Evolutionary conservation across 805 yeast species (phyloP).

Genomic region (Metschnikowia lachancei): DNA sequence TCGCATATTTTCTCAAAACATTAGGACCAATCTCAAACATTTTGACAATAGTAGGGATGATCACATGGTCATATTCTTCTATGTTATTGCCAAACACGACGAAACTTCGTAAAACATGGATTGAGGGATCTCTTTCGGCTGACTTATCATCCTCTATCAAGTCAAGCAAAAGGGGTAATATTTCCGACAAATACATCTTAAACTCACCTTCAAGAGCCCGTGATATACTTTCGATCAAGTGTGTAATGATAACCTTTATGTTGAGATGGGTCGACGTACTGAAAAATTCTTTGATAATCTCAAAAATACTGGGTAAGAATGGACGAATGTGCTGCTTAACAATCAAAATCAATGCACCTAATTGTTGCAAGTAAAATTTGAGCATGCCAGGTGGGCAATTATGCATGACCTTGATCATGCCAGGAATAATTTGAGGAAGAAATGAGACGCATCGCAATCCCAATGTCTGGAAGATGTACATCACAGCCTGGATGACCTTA

Average conservation of each 20-base stretch:
- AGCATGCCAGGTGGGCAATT: constrained; percentile 74
- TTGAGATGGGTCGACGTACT: constrained; percentile 42
- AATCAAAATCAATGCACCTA: constrained; percentile 72
- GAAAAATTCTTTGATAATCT: constrained; percentile 73
- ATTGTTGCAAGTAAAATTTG: constrained; percentile 85
- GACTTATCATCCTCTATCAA: constrained; percentile 74
- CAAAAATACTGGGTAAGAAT: constrained; percentile 70
- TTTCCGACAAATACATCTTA: constrained; percentile 73
- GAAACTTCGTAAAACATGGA: constrained; percentile 75
- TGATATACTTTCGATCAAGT: constrained; percentile 79
- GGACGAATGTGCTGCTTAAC: constrained; percentile 91
- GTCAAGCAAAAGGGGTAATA: constrained; percentile 71
- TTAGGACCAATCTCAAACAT: constrained; percentile 72
- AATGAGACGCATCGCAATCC: constrained; percentile 90
- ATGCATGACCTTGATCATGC: constrained; percentile 80
- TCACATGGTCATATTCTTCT: constrained; percentile 83
- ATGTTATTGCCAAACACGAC: constrained; percentile 84
- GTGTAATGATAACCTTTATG: constrained; percentile 75
- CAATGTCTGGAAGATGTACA: constrained; percentile 84
- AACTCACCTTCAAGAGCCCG: constrained; percentile 89
- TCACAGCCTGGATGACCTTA: constrained; percentile 89
- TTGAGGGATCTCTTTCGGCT: constrained; percentile 55
- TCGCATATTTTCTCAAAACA: constrained; percentile 65
- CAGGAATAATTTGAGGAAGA: constrained; percentile 83
- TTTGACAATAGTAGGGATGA: constrained; percentile 81